Base-by-base conservation (phyloP, 169 alveolate species). In the Plasmodium reichenowi region DNA sequence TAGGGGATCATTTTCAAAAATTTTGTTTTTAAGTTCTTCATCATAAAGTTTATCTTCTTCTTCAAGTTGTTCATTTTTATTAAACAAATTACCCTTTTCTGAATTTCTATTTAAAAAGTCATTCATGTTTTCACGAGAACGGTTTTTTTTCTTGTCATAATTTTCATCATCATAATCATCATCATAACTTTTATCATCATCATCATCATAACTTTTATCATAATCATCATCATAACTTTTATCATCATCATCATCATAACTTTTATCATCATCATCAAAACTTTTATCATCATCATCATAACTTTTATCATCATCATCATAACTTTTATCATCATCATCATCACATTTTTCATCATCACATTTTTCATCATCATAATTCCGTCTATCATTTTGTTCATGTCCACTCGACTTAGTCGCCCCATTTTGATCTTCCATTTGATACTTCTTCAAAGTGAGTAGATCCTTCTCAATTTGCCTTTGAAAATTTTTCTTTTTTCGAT, bases 181-280 rank as follows among this genome's bases (percentile, higher is more conserved):
- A 45, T 58, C 74, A 45, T 50, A 17, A 20, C 60, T 43, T 29
- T 63, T 76, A 48, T 75, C 45, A 3, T 54, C 63, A 7, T 54
- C 63, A 12, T 74, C 60, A 38, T 20, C 45, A 59, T 74, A 58
- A 5, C 63, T 24, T n/a, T 32, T 59, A 15, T 63, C 59, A 12
- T 62, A 29, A 2, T 24, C 29, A 24, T 24, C 29, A 24, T 24
- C 29, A 24, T 24, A 24, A 1, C 2, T 24, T 24, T 32, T 29
- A 64, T 32, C 1, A 8, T 32, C 29, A 0, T 64, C 73, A 9
- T 59, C 68, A 29, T 29, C 43, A 29, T 29, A 29, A 29, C 6
- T 26, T 15, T 20, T 12, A 0, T 20, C 68, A 20, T 59, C 68
- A 20, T 20, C 2, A 15, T n/a, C n/a, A n/a, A n/a, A n/a, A n/a